Percentiles rank a stretch among this genome's conserved stretches.
Evolutionary conservation across 1,284 basidiomycete species (phyloP).

Genomic region (Moniliophthora roreri): DNA sequence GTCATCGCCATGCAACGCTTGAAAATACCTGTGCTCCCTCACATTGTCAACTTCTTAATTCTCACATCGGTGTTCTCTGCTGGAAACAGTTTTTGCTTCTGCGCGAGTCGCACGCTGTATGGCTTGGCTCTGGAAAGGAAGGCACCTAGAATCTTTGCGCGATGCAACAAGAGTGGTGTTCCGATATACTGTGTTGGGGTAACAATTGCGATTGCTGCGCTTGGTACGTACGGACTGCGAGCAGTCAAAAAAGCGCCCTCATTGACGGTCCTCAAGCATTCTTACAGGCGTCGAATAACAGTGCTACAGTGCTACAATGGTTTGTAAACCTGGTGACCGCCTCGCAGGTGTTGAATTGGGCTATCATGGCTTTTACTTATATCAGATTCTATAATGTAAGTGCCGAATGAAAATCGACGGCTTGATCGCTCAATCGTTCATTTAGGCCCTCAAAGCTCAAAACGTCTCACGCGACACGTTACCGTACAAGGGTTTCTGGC

Average conservation of each 20-base stretch:
- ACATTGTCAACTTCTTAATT: constrained; percentile 67
- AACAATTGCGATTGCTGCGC: constrained; percentile 38
- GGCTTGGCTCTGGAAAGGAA: constrained; percentile 72
- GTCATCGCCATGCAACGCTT: constrained; percentile 72
- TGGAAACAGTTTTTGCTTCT: constrained; percentile 76
- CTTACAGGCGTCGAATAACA: constrained; percentile 43
- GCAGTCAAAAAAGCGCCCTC: neutral
- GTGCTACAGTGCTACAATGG: constrained; percentile 45
- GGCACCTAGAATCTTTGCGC: constrained; percentile 47
- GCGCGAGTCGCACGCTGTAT: constrained; percentile 70
- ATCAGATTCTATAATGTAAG: constrained; percentile 40
- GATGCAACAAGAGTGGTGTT: constrained; percentile 62
- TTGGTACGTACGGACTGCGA: neutral
- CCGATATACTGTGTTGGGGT: constrained; percentile 52
- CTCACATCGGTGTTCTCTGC: constrained; percentile 72
- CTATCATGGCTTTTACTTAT: constrained; percentile 43
- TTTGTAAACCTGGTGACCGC: constrained; percentile 44
- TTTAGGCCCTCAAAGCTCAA: constrained; percentile 57
- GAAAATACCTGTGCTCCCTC: constrained; percentile 58
- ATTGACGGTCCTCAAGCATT: constrained; percentile 30
- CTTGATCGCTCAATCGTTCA: neutral
- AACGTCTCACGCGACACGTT: constrained; percentile 58
- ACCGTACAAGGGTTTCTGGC: constrained; percentile 46
- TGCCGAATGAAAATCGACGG: constrained; percentile 2
- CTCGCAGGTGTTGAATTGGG: constrained; percentile 44